A percentile compares a stretch with the other conserved stretches of the same genome.
Evolutionary conservation across 2,329 filamentous ascomycete species (phyloP).

Genomic region (Fusarium sp.): DNA sequence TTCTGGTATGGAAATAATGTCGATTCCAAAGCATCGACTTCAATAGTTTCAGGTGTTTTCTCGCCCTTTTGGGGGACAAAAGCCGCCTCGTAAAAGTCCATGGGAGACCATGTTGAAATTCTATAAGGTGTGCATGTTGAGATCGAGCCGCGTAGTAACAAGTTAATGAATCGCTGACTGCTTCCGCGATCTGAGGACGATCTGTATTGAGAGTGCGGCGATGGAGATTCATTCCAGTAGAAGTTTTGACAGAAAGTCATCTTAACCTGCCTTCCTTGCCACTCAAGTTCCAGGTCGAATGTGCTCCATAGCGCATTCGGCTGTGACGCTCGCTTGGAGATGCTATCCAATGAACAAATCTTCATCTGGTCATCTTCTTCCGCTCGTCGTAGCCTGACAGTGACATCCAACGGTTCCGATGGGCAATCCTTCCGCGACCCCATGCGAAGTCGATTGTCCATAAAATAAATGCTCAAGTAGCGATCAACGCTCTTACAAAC

Average conservation of each 20-base stretch:
- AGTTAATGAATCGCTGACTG: conserved; percentile 52
- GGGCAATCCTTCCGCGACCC: conserved; percentile 19
- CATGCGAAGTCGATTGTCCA: conserved; percentile 26
- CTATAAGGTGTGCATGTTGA: background rate
- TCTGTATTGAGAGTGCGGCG: conserved; percentile 47
- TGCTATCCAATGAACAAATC: background rate
- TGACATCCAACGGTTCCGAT: conserved; percentile 3
- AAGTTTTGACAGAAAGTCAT: conserved; percentile 50
- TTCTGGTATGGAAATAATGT: conserved; percentile 78
- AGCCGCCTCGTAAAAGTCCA: conserved; percentile 76
- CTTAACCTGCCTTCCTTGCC: conserved; percentile 37
- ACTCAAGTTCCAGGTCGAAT: conserved; percentile 47
- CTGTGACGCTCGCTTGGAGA: conserved; percentile 22
- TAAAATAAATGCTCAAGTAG: conserved; percentile 31
- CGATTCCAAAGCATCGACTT: conserved; percentile 58
- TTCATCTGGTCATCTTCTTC: conserved; percentile 35
- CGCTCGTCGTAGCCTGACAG: conserved; percentile 37
- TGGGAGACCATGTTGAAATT: conserved; percentile 54
- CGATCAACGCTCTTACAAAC: conserved; percentile 35
- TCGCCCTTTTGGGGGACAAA: conserved; percentile 66
- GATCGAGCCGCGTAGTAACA: conserved; percentile 45
- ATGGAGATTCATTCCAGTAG: conserved; percentile 56
- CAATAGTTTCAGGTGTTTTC: conserved; percentile 50
- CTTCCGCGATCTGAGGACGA: conserved; percentile 43
- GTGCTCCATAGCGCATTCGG: conserved; percentile 51